Conservation (phyloP, 2,329 filamentous ascomycete species). For the Diplodia intermedia region DNA sequence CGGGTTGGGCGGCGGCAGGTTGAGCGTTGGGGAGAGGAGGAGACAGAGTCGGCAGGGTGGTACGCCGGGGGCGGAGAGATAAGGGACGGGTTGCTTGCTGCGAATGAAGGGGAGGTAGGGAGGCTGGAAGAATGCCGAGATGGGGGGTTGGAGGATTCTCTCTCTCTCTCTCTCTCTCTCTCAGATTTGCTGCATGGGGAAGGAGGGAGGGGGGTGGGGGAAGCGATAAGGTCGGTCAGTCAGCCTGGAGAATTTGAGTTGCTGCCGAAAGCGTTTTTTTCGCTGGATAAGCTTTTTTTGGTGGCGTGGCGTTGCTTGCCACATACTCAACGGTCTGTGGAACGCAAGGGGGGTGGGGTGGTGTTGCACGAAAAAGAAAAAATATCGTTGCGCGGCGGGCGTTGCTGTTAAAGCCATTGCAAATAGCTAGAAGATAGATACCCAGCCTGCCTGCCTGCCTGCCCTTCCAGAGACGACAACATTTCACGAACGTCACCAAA, state of each 20-base stretch:
- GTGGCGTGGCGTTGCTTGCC: neutral
- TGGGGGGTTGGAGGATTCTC: neutral
- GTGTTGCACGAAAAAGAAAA: neutral
- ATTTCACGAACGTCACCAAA: neutral
- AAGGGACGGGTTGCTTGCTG: too few species aligned
- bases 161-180: too few species aligned
- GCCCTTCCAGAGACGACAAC: neutral
- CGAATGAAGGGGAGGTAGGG: neutral
- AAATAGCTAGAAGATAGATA: conserved; percentile 5
- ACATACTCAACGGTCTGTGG: neutral
- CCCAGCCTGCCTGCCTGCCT: neutral
- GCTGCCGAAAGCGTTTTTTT: neutral
- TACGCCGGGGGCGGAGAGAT: neutral
- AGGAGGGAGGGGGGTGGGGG: too few species aligned
- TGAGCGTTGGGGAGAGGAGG: neutral
- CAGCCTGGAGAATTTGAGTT: neutral
- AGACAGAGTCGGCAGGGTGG: neutral
- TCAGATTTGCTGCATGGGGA: neutral
- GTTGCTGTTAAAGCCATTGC: neutral
- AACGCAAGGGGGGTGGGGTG: neutral
- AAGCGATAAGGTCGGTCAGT: too few species aligned
- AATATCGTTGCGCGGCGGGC: neutral
- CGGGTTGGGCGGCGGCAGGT: neutral
- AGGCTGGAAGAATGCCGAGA: neutral
- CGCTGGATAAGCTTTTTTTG: neutral